These are phyloP conservation scores for Penicillium pulvis DNA, from an alignment of 495 filamentous ascomycete species.

Conservation along the genomic window DNA sequence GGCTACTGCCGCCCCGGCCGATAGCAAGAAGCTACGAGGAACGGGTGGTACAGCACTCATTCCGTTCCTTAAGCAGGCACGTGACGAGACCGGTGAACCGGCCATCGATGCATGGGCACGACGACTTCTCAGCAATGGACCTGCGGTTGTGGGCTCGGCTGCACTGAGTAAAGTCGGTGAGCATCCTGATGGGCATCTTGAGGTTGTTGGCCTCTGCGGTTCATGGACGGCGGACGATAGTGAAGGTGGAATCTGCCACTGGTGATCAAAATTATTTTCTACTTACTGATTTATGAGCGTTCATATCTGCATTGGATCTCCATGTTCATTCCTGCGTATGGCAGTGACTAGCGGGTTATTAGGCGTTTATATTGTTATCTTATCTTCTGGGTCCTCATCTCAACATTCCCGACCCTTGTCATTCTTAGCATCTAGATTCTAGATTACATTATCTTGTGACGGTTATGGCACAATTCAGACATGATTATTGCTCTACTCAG, in stretches of 20 bases:
- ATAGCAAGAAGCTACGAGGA: constrained; percentile 69
- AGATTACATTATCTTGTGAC: neutral
- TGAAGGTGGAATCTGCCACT: constrained; percentile 74
- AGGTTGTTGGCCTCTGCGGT: constrained; percentile 78
- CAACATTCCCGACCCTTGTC: neutral
- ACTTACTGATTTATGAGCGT: constrained; percentile 19
- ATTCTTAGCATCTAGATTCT: neutral
- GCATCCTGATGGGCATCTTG: constrained; percentile 59
- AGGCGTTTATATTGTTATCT: neutral
- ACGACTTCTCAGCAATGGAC: constrained; percentile 66
- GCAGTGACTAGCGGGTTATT: constrained; percentile 3
- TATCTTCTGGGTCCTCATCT: neutral
- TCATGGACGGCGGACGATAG: constrained; percentile 85
- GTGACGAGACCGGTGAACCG: constrained; percentile 93
- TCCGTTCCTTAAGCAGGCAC: constrained; percentile 90
- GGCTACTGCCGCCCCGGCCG: constrained; percentile 54
- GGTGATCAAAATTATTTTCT: constrained; percentile 32
- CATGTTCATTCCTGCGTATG: constrained; percentile 1
- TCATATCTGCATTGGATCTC: constrained; percentile 19
- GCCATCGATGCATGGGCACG: constrained; percentile 82
- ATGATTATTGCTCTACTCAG: neutral
- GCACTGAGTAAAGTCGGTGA: constrained; percentile 70
- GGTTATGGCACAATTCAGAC: neutral
- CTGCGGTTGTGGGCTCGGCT: constrained; percentile 38
- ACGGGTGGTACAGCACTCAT: constrained; percentile 93